Percentiles rank a stretch among this genome's conserved stretches.
Conservation (phyloP, 2,329 filamentous ascomycete species). For the Sarocladium strictum region DNA sequence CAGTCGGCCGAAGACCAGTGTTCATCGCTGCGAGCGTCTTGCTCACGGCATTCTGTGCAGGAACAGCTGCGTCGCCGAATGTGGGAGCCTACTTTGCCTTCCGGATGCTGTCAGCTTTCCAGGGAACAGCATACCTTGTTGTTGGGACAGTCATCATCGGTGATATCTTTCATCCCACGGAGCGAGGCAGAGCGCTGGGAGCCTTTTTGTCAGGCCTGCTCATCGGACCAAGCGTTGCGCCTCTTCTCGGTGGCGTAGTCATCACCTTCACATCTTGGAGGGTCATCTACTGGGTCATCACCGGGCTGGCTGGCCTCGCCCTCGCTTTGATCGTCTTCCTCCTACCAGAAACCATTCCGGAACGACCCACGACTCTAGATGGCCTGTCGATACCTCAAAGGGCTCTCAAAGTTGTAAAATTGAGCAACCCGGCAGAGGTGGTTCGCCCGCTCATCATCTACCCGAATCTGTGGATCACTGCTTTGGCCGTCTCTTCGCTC, state of each 20-base stretch:
- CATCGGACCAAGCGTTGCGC: slow-evolving; percentile 58
- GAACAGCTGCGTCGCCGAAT: slow-evolving; percentile 61
- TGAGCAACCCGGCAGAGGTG: slow-evolving; percentile 13
- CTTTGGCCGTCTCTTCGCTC: slow-evolving; percentile 51
- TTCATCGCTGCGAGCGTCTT: slow-evolving; percentile 27
- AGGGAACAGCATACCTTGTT: slow-evolving; percentile 63
- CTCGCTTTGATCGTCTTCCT: slow-evolving; percentile 51
- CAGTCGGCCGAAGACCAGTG: slow-evolving; percentile 44
- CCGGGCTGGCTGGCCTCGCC: slow-evolving; percentile 52
- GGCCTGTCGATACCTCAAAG: not conserved
- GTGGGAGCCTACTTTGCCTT: slow-evolving; percentile 62
- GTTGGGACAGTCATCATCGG: slow-evolving; percentile 58
- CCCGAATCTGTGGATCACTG: slow-evolving; percentile 56
- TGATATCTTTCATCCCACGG: slow-evolving; percentile 52
- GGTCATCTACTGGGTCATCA: slow-evolving; percentile 66
- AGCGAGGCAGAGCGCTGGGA: slow-evolving; percentile 59
- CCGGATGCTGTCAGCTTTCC: slow-evolving; percentile 62
- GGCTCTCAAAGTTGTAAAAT: not conserved
- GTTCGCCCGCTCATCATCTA: slow-evolving; percentile 32
- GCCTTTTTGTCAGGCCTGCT: slow-evolving; percentile 63
- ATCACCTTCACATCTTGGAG: slow-evolving; percentile 63
- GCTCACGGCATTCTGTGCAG: slow-evolving; percentile 59
- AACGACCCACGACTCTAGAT: slow-evolving; percentile 2
- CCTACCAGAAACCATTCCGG: slow-evolving; percentile 62
- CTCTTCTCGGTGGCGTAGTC: slow-evolving; percentile 62